Base-by-base conservation (phyloP, 164 flowering plant genomes). In the Pachysandra terminalis region DNA sequence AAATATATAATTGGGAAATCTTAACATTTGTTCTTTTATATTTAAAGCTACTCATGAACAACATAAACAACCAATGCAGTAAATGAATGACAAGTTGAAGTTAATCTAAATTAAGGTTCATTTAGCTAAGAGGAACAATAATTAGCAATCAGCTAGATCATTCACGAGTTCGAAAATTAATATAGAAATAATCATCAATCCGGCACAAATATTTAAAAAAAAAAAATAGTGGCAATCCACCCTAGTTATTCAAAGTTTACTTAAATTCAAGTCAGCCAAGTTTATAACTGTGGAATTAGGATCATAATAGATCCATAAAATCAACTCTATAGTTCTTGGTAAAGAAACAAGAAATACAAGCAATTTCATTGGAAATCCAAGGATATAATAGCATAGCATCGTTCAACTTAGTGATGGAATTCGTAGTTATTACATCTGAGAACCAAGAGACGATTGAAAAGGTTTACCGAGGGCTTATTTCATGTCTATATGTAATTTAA, bases 1-100 rank as follows among this genome's bases (percentile, higher is more conserved):
- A 72, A 73, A 28, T 77, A 71, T 66, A 77, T 85, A 9, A 67
- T 13, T 19, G 89, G 76, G 59, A 79, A n/a, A 53, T 17, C 19
- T 53, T 21, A 19, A 21, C 21, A 6, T 53, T 53, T 32, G 3
- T 32, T 32, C 7, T 7, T 32, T 32, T n/a, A n/a, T n/a, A n/a
- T n/a, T 32, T 32, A 32, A 32, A 32, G 3, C 37, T 3, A 32
- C 7, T 32, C 37, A 32, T 32, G 7, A 32, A 32, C 3, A 56
- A 13, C 61, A 28, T 9, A 23, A n/a, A 24, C n/a, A 21, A 40
- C 19, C 26, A 62, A 9, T 21, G 57, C 22, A 45, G 5, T 7
- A 3, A 58, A 14, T 16, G n/a, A 16, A 5, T 58, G 26, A 58
- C 9, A 27, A 58, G 17, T 32, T 26, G 3, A 5, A 16, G 16